phyloP scores from a whole-genome alignment of 139 green algal genomes.

The Coccomyxa sp. region DNA sequence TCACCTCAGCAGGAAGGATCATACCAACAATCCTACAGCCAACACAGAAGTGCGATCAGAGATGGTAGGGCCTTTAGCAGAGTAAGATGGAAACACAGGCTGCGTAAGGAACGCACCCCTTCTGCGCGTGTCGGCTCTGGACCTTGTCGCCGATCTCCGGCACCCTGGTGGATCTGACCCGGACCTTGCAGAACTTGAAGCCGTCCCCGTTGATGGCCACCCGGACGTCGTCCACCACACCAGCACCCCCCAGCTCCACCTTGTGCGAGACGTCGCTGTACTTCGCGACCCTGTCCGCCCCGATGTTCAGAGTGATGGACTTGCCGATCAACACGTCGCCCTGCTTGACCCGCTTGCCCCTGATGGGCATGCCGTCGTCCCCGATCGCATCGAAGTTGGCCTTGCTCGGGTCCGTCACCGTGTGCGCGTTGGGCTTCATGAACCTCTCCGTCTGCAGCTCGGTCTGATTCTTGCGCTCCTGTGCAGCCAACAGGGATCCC shows the following conservation, averaged over 20 bases:
- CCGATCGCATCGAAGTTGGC: background rate
- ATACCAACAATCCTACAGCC: slow-evolving; percentile 7
- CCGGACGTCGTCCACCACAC: background rate
- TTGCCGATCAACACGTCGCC: background rate
- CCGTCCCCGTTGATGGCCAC: background rate
- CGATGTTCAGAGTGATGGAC: background rate
- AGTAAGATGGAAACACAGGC: no score
- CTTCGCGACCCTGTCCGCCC: background rate
- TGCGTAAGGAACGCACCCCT: slow-evolving; percentile 16
- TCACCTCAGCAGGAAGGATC: background rate
- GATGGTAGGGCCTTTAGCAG: no score
- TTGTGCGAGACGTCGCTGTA: background rate
- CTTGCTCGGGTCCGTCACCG: background rate
- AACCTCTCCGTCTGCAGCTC: background rate
- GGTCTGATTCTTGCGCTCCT: background rate
- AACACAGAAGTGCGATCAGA: background rate
- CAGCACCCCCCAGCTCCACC: background rate
- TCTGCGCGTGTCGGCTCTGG: slow-evolving; percentile 16
- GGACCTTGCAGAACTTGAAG: background rate
- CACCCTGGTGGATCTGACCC: background rate
- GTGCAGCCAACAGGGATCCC: no score
- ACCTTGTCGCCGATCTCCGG: slow-evolving; percentile 7
- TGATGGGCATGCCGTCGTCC: background rate
- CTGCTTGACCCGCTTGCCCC: background rate
- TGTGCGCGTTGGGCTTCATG: background rate